phyloP scores from a whole-genome alignment of 106 monocot species.

The Xerophyta viscosa region DNA sequence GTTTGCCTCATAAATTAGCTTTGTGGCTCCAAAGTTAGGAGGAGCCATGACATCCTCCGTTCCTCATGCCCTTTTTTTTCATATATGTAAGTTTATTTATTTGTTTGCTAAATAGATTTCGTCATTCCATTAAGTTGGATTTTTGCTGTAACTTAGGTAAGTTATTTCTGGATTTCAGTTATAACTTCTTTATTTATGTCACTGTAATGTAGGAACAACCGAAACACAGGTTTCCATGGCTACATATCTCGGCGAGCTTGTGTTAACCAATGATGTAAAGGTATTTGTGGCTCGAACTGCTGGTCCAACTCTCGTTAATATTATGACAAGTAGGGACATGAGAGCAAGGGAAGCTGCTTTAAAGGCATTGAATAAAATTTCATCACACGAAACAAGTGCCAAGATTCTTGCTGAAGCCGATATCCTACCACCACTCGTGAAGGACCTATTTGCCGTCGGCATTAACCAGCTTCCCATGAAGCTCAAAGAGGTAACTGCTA shows the following conservation, averaged over 20 bases:
- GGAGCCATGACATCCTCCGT: no score
- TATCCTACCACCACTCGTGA: constrained; percentile 62
- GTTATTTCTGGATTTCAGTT: not conserved
- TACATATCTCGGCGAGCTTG: constrained; percentile 59
- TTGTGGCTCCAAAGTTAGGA: no score
- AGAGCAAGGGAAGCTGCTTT: constrained; percentile 59
- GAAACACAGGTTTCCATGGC: constrained; percentile 70
- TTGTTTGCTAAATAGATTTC: no score
- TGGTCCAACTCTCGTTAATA: constrained; percentile 53
- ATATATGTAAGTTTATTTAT: not conserved
- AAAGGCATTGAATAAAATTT: constrained; percentile 64
- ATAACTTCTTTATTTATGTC: not conserved
- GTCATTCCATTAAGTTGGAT: no score
- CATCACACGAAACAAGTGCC: constrained; percentile 60
- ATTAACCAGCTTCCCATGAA: constrained; percentile 51
- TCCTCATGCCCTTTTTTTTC: not conserved
- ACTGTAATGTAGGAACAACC: constrained; percentile 28
- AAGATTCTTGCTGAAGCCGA: constrained; percentile 51
- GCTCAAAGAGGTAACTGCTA: constrained; percentile 66
- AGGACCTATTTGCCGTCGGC: constrained; percentile 60
- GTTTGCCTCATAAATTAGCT: no score
- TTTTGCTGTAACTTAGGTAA: no score
- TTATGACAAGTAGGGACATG: constrained; percentile 57
- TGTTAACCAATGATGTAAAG: constrained; percentile 72
- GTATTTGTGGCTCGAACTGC: constrained; percentile 57